Evolutionary conservation across 495 filamentous ascomycete species (phyloP).

Genomic region (Letharia lupina): DNA sequence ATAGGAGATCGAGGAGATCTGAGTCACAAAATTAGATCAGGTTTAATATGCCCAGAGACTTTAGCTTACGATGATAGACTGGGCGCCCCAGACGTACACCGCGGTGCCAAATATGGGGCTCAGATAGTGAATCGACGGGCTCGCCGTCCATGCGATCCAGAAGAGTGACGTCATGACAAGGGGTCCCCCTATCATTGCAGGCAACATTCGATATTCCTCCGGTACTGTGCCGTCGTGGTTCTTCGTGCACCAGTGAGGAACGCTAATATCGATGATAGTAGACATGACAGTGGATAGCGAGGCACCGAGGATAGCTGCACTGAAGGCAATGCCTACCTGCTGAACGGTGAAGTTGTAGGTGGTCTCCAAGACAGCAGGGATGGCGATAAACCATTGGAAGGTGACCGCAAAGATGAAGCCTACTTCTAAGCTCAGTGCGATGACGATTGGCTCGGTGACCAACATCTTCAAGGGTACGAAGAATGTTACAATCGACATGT

Average conservation of each 20-base stretch:
- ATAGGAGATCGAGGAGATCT: slow-evolving; percentile 34
- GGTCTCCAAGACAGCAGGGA: slow-evolving; percentile 31
- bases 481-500: slow-evolving; percentile 33
- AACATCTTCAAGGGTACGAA: slow-evolving; percentile 32
- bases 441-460: slow-evolving; percentile 35
- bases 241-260: slow-evolving; percentile 29
- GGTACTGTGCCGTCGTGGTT: slow-evolving; percentile 28
- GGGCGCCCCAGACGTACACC: slow-evolving; percentile 55
- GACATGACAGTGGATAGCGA: slow-evolving; percentile 38
- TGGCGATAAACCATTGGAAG: slow-evolving; percentile 37
- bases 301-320: slow-evolving; percentile 47
- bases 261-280: slow-evolving; percentile 39
- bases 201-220: slow-evolving; percentile 45
- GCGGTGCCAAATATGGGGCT: slow-evolving; percentile 37
- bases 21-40: background rate
- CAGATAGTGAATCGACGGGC: slow-evolving; percentile 19
- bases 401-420: slow-evolving; percentile 33
- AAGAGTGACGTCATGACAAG: slow-evolving; percentile 36
- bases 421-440: slow-evolving; percentile 22
- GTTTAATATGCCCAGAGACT: background rate
- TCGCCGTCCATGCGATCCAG: slow-evolving; percentile 33
- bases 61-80: slow-evolving; percentile 41
- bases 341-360: slow-evolving; percentile 33
- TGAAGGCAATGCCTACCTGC: slow-evolving; percentile 34
- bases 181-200: slow-evolving; percentile 48